Evolutionary conservation across 2,329 filamentous ascomycete genomes (phyloP), one percentile per base, ranked within the genome.

Genomic region (Pseudogymnoascus sp.): DNA sequence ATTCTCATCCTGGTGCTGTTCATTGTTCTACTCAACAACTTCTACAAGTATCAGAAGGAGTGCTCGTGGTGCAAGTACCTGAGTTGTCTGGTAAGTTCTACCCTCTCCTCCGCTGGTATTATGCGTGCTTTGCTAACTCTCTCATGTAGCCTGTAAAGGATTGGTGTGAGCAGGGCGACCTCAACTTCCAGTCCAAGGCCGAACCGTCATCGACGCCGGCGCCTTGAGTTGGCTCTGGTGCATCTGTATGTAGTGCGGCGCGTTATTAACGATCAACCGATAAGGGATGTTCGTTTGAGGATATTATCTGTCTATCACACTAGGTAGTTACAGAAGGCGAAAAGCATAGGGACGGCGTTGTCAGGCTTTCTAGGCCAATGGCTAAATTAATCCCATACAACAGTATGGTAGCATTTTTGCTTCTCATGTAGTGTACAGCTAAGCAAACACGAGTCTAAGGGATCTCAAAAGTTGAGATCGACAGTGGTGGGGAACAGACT

Each of bases 31-130:
- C 74, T 97, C 63, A 86, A 92, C 72, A 94, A 97, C 76, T 99
- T 99, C 73, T 97, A 97, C 76, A 83, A 83, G 65, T 86, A 87
- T 73, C 82, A 83, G 63, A 85, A 85, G 57, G 86, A 82, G 30
- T 99, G 94, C 74, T 79, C 76, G 9, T 99, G 94, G 94, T 99
- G 94, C 80, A 94, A 95, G 78, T 94, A 96, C 70, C 76, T 99
- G 68, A 95, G 89, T 73, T 99, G 94, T 72, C 76, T 99, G 76
- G 90, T 94, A 78, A 84, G 90, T 87, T 4, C 62, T 54, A 47
- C 18, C 41, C 9, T 28, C 59, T 36, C 20, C 33, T 33, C 28
- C 38, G 25, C 47, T 36, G n/a, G 1, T 57, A 36, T 25, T 28
- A 9, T 35, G 28, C 38, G 41, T 41, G 47, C 38, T n/a, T 7